These are phyloP conservation scores for Linnemannia zychae DNA, from an alignment of 192 early-diverging fungal species.

Conservation along the genomic window DNA sequence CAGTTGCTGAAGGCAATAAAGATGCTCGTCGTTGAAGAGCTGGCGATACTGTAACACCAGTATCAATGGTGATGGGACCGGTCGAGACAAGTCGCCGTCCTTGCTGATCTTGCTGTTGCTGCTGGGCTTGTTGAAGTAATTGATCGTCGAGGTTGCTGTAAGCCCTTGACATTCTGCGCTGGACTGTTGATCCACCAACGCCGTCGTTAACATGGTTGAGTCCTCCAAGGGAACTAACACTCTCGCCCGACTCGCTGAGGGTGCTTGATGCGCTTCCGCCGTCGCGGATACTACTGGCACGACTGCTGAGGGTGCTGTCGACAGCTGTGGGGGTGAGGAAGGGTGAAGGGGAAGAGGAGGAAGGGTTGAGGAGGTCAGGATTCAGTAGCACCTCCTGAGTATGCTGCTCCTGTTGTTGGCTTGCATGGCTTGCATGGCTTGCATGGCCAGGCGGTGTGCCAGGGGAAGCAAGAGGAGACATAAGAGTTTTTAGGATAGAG, in stretches of 20 bases:
- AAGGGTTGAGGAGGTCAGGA: neutral
- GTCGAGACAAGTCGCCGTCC: neutral
- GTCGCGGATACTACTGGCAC: slow-evolving; percentile 26
- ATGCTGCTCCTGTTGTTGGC: neutral
- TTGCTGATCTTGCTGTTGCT: neutral
- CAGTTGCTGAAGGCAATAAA: neutral
- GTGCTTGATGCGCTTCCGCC: slow-evolving; percentile 8
- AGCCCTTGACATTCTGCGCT: slow-evolving; percentile 40
- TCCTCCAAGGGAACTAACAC: slow-evolving; percentile 40
- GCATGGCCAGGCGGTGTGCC: neutral
- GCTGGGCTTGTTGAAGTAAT: neutral
- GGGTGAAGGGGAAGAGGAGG: neutral
- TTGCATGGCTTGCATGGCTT: neutral
- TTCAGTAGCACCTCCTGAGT: neutral
- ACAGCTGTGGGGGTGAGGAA: neutral
- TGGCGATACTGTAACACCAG: neutral
- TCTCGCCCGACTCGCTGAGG: slow-evolving; percentile 25
- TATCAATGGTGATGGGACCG: neutral
- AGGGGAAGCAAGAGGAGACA: neutral
- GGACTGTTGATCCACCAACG: slow-evolving; percentile 28
- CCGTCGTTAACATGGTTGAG: slow-evolving; percentile 56
- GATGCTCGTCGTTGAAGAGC: neutral
- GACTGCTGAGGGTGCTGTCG: slow-evolving; percentile 13
- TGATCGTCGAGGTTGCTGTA: slow-evolving; percentile 12
- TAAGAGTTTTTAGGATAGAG: neutral